Evolutionary conservation across 192 early-diverging fungal species (phyloP).

Genomic region (Podila epigama): DNA sequence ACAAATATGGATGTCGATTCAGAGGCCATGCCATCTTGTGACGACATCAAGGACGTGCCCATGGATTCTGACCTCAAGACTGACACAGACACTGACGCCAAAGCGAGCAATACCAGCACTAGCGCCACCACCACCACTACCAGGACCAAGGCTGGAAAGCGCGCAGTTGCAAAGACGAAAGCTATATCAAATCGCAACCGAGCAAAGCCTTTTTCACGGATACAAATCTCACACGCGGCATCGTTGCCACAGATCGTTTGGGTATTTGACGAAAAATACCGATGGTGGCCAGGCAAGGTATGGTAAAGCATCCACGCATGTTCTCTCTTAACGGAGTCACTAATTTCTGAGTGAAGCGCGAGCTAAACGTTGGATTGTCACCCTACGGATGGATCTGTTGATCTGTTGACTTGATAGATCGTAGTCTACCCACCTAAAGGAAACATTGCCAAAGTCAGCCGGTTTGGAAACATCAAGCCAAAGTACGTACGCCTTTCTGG

Average conservation of each 20-base stretch:
- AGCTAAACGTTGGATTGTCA: background rate
- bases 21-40: too few species aligned
- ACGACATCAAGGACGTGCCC: too few species aligned
- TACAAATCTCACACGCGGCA: constrained; percentile 17
- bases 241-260: constrained; percentile 30
- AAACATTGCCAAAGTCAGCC: constrained; percentile 10
- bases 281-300: constrained; percentile 49
- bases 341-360: too few species aligned
- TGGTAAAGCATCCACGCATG: background rate
- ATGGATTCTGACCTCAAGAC: too few species aligned
- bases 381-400: background rate
- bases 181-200: background rate
- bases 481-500: constrained; percentile 8
- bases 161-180: constrained; percentile 1
- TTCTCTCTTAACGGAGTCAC: too few species aligned
- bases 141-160: background rate
- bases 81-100: too few species aligned
- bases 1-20: too few species aligned
- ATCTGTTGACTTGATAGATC: constrained; percentile 14
- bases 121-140: background rate
- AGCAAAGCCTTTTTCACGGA: background rate
- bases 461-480: constrained; percentile 35
- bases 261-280: constrained; percentile 19
- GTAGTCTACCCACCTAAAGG: constrained; percentile 13
- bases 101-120: too few species aligned